These are phyloP conservation scores for Beverwykella pulmonaria DNA, from an alignment of 495 filamentous ascomycete genomes.

Conservation along the genomic window DNA sequence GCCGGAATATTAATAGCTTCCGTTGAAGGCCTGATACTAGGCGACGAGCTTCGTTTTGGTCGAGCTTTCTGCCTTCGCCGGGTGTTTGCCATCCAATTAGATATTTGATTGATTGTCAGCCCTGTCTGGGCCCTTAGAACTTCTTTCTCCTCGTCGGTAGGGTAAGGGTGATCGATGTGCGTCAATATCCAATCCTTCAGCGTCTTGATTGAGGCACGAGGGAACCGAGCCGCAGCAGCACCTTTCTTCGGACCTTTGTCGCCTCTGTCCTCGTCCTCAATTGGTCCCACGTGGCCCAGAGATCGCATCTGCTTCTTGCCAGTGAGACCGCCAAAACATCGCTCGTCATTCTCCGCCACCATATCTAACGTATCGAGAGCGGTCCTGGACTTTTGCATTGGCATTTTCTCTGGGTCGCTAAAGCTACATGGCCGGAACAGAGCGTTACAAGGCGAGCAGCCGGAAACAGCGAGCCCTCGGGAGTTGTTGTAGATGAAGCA, in stretches of 20 bases:
- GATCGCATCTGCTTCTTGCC: slow-evolving; percentile 41
- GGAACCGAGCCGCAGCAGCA: slow-evolving; percentile 66
- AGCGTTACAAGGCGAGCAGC: slow-evolving; percentile 78
- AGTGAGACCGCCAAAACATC: slow-evolving; percentile 48
- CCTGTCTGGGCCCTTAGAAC: slow-evolving; percentile 71
- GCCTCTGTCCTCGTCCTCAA: slow-evolving; percentile 46
- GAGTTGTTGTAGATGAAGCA: slow-evolving; percentile 60
- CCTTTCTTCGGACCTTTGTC: slow-evolving; percentile 36
- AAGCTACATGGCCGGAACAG: slow-evolving; percentile 76
- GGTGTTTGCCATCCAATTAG: slow-evolving; percentile 86
- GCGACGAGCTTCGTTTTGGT: slow-evolving; percentile 44
- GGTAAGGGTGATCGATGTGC: slow-evolving; percentile 77
- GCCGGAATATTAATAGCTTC: slow-evolving; percentile 66
- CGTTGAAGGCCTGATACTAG: slow-evolving; percentile 41
- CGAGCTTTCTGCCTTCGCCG: slow-evolving; percentile 74
- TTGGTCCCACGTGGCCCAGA: slow-evolving; percentile 43
- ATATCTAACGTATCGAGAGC: slow-evolving; percentile 56
- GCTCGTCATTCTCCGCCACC: slow-evolving; percentile 53
- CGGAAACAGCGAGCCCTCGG: slow-evolving; percentile 54
- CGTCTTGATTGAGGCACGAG: slow-evolving; percentile 70
- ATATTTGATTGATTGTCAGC: slow-evolving; percentile 73
- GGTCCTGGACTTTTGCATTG: slow-evolving; percentile 39
- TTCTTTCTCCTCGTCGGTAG: slow-evolving; percentile 78
- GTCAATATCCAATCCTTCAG: slow-evolving; percentile 77
- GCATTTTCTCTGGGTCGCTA: slow-evolving; percentile 45